Evolutionary conservation across 805 yeast species (phyloP).

Genomic region (Nakazawaea ernobii): DNA sequence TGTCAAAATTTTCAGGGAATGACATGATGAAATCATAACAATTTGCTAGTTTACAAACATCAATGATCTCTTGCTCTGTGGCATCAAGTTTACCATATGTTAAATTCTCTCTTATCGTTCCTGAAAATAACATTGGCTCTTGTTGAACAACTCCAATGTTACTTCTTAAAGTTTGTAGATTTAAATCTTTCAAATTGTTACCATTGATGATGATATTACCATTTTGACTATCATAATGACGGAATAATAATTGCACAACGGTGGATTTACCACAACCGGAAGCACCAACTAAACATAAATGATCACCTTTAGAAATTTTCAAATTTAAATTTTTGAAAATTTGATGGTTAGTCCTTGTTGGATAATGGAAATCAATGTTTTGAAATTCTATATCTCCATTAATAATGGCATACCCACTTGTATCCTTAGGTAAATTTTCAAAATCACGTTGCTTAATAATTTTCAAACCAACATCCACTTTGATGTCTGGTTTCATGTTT

Average conservation of each 20-base stretch:
- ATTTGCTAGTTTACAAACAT: slow-evolving; percentile 67
- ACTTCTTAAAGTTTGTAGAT: slow-evolving; percentile 66
- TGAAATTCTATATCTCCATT: slow-evolving; percentile 57
- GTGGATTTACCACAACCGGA: slow-evolving; percentile 96
- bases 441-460: slow-evolving; percentile 22
- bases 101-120: slow-evolving; percentile 78
- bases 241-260: slow-evolving; percentile 65
- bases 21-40: slow-evolving; percentile 61
- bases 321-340: slow-evolving; percentile 62
- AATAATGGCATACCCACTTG: slow-evolving; percentile 18
- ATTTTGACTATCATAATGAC: slow-evolving; percentile 73
- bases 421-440: slow-evolving; percentile 21
- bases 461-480: slow-evolving; percentile 56
- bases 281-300: slow-evolving; percentile 94
- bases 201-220: slow-evolving; percentile 68
- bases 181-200: slow-evolving; percentile 54
- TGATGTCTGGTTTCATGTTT: slow-evolving; percentile 69
- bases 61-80: slow-evolving; percentile 50
- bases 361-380: slow-evolving; percentile 68
- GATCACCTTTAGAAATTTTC: slow-evolving; percentile 70
- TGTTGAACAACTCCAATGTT: slow-evolving; percentile 89
- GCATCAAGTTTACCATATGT: slow-evolving; percentile 67
- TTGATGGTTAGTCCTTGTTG: slow-evolving; percentile 69
- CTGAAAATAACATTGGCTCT: slow-evolving; percentile 86
- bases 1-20: slow-evolving; percentile 79